These are phyloP conservation scores for Pseudoscleropodium purum DNA, from an alignment of 225 moss, liverwort and hornwort species.

Conservation along the genomic window DNA sequence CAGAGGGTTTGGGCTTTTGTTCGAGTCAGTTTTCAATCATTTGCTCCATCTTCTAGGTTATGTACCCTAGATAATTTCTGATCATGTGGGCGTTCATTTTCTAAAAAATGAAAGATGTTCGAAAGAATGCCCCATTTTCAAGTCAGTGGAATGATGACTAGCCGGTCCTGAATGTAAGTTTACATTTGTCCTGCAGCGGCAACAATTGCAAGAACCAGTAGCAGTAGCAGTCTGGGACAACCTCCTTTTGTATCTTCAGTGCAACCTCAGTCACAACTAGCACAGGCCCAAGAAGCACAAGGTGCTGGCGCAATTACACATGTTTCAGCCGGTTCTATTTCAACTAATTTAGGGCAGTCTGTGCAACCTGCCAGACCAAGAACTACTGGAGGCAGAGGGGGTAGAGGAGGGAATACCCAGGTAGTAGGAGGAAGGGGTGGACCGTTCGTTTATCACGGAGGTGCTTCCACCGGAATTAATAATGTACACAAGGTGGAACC, in stretches of 20 bases:
- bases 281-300: conserved; percentile 41
- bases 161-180: background rate
- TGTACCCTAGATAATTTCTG: background rate
- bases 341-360: conserved; percentile 40
- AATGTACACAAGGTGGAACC: conserved; percentile 70
- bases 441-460: conserved; percentile 61
- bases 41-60: background rate
- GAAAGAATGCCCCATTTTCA: background rate
- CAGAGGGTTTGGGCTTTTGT: background rate
- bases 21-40: background rate
- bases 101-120: too few relatives aligned
- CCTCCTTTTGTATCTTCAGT: conserved; percentile 23
- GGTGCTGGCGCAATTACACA: conserved; percentile 14
- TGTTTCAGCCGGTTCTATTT: conserved; percentile 21
- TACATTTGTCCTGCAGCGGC: conserved; percentile 17
- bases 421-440: conserved; percentile 60
- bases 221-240: conserved; percentile 42
- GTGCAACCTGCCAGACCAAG: conserved; percentile 45
- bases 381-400: conserved; percentile 53
- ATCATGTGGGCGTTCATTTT: background rate
- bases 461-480: conserved; percentile 35
- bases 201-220: conserved; percentile 35
- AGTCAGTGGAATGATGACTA: background rate
- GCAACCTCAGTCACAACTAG: conserved; percentile 35
- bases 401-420: conserved; percentile 44